Percentiles rank a stretch among this genome's conserved stretches.
Evolutionary conservation across 2,329 filamentous ascomycete genomes (phyloP).

Genomic region (Lojkania enalia): DNA sequence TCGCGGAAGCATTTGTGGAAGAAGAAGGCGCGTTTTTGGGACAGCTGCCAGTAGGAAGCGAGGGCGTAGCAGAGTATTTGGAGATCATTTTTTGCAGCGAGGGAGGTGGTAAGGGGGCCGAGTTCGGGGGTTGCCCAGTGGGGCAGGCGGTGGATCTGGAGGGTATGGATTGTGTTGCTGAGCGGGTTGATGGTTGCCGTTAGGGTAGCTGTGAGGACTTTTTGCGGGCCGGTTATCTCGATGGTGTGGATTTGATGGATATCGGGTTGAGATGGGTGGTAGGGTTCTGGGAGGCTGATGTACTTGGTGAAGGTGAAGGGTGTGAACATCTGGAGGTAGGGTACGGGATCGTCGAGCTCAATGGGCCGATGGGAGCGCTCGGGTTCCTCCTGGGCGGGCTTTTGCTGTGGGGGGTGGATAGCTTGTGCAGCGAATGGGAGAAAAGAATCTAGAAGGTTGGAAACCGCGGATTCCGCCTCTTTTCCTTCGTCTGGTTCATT

Average conservation of each 20-base stretch:
- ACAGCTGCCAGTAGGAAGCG: conserved; percentile 67
- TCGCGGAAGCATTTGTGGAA: conserved; percentile 61
- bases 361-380: conserved; percentile 66
- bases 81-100: conserved; percentile 55
- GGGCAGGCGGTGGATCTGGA: conserved; percentile 61
- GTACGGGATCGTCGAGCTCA: conserved; percentile 65
- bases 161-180: conserved; percentile 54
- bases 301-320: conserved; percentile 65
- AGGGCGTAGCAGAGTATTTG: conserved; percentile 68
- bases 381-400: conserved; percentile 38
- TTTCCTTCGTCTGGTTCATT: conserved; percentile 17
- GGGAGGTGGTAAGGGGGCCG: conserved; percentile 54
- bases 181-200: conserved; percentile 57
- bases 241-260: conserved; percentile 55
- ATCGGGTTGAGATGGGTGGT: conserved; percentile 13
- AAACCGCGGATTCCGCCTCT: conserved; percentile 29
- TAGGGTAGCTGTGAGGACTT: conserved; percentile 62
- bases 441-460: conserved; percentile 45
- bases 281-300: conserved; percentile 39
- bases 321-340: conserved; percentile 72
- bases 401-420: conserved; percentile 27
- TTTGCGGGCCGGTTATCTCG: conserved; percentile 53
- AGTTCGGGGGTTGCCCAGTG: conserved; percentile 63
- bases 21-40: conserved; percentile 62
- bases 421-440: conserved; percentile 41